Base-by-base conservation (phyloP, 108 stramenopile genomes). In the Licmophora abbreviata region DNA sequence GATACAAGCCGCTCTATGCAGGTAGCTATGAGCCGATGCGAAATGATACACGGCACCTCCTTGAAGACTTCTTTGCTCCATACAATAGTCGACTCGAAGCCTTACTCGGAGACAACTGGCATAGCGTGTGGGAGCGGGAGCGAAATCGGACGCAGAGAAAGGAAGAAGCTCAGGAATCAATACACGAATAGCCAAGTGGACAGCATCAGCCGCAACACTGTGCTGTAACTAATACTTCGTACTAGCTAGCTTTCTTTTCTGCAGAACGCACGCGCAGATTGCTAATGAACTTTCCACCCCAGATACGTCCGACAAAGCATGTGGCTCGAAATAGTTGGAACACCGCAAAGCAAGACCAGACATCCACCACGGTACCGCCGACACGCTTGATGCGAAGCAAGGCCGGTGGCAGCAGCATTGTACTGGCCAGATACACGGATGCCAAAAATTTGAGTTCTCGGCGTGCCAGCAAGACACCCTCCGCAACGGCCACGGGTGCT, bases 401-500 rank as follows among this genome's bases (percentile, higher is more conserved):
- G 0, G 77, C 77, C 4, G 79, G 59, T 14, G 88, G 88, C 44
- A 91, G 59, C 41, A 86, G 30, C 3, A 76, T 80, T 28, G 88
- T 91, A 40, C 77, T 86, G 2, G 76, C 29, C 35, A 91, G 36
- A 66, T 91, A 91, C 1, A 91, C 78, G 0, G 60, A 56, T 0
- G 85, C 82, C 46, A 91, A 54, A 48, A 64, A 91, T 34, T 51
- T 56, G 48, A 91, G 61, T 41, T 91, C 80, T 44, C 82, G 74
- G 26, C 73, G 36, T 20, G 88, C 88, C 62, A 91, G 66, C 48
- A 91, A 56, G 24, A 83, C 48, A 33, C 88, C 88, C 48, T 91
- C 88, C 14, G 82, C 76, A 4, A 91, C 88, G 5, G 88, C 88
- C n/a, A 86, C 85, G 0, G 88, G 88, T 7, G 84, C 88, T 7